Evolutionary conservation across 345 rosid genomes (phyloP).

Genomic region (Cardamine occulta): DNA sequence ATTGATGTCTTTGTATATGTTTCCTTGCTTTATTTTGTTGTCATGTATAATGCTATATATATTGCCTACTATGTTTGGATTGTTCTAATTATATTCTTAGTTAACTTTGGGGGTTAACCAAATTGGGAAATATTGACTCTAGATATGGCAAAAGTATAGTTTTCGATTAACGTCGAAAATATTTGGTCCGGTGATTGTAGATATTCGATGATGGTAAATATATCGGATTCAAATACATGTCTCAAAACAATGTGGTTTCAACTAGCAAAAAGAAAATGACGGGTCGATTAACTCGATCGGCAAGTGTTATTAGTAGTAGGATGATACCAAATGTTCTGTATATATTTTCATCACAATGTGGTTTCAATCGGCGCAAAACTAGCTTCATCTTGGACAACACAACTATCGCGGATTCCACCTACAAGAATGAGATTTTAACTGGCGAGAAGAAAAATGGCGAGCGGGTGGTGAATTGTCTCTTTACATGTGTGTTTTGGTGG

Average conservation of each 20-base stretch:
- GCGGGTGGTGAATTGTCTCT: neutral
- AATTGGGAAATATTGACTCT: neutral
- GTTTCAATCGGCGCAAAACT: neutral
- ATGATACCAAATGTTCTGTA: neutral
- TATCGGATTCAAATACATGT: neutral
- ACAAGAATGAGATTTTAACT: neutral
- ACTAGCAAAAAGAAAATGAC: neutral
- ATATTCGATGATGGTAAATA: neutral
- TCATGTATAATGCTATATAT: neutral
- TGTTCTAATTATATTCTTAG: neutral
- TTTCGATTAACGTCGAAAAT: neutral
- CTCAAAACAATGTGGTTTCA: neutral
- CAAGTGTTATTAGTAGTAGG: neutral
- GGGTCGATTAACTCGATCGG: neutral
- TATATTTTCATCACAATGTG: neutral
- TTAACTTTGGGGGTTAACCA: neutral
- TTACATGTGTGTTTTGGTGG: neutral
- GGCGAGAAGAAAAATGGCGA: neutral
- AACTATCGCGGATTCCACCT: neutral
- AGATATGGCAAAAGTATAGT: neutral
- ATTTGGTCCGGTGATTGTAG: neutral
- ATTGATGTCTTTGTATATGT: constrained; percentile 4
- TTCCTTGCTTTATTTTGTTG: neutral
- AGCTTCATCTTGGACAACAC: neutral
- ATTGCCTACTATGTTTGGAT: neutral